Conservation (phyloP, 805 yeast genomes). For the Ogataea siamensis region DNA sequence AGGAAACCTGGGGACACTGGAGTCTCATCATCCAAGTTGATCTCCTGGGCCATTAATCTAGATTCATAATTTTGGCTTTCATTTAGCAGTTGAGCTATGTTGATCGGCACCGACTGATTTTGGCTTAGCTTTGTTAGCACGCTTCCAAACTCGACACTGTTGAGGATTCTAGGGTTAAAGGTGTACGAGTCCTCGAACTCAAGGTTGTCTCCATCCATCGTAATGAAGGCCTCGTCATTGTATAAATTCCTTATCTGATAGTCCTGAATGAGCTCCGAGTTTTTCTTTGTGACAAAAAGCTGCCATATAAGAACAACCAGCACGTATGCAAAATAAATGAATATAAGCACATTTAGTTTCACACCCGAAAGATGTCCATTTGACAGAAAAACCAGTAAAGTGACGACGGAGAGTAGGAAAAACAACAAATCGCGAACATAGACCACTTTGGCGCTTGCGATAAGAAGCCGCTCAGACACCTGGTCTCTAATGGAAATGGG, state of each 20-base stretch:
- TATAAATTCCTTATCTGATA: slow-evolving; percentile 29
- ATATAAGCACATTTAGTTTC: slow-evolving; percentile 57
- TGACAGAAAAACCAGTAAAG: slow-evolving; percentile 47
- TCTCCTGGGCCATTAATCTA: slow-evolving; percentile 13
- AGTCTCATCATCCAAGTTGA: slow-evolving; percentile 16
- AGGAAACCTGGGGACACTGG: slow-evolving; percentile 1
- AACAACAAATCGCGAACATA: slow-evolving; percentile 65
- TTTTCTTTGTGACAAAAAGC: slow-evolving; percentile 26
- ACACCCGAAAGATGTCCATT: slow-evolving; percentile 51
- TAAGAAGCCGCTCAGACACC: slow-evolving; percentile 5
- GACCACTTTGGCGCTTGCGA: slow-evolving; percentile 36
- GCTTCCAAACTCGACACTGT: slow-evolving; percentile 29
- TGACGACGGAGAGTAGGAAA: slow-evolving; percentile 49
- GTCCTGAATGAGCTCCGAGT: slow-evolving; percentile 20
- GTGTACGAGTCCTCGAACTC: slow-evolving; percentile 32
- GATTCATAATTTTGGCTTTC: slow-evolving; percentile 25
- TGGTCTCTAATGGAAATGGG: slow-evolving; percentile 10
- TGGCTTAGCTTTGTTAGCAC: slow-evolving; percentile 27
- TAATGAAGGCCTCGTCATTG: slow-evolving; percentile 24
- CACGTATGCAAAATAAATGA: slow-evolving; percentile 61
- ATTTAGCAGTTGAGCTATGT: slow-evolving; percentile 16
- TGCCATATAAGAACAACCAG: slow-evolving; percentile 45
- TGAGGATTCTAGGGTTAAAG: slow-evolving; percentile 30
- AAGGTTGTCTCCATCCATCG: slow-evolving; percentile 23
- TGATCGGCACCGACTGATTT: slow-evolving; percentile 20